Conservation (phyloP, 2,329 filamentous ascomycete genomes). For the Kalmusia sp. region DNA sequence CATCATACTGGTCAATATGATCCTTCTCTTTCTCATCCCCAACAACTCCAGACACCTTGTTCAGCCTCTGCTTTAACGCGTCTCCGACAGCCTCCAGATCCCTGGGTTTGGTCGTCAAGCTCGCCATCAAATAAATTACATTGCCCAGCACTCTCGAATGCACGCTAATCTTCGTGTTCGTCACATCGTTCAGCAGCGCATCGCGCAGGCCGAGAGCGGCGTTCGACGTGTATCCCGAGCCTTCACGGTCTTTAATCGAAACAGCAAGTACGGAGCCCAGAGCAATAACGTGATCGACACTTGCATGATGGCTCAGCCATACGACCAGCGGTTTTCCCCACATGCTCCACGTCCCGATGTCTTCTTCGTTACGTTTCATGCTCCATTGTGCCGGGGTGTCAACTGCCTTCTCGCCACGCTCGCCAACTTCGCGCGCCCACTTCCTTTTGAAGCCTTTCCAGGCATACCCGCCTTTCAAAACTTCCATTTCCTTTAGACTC, state of each 20-base stretch:
- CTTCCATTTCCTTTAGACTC: slow-evolving; percentile 64
- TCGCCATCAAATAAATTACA: slow-evolving; percentile 68
- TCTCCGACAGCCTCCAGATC: slow-evolving; percentile 28
- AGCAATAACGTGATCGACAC: slow-evolving; percentile 72
- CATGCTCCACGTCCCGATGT: slow-evolving; percentile 66
- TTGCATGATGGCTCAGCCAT: slow-evolving; percentile 62
- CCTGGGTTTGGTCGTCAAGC: slow-evolving; percentile 39
- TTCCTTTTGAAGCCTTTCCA: slow-evolving; percentile 17
- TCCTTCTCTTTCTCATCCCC: background rate
- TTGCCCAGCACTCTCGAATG: slow-evolving; percentile 68
- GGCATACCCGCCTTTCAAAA: background rate
- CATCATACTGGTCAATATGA: background rate
- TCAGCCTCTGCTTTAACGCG: slow-evolving; percentile 26
- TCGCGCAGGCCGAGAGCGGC: slow-evolving; percentile 62
- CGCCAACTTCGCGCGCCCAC: slow-evolving; percentile 4
- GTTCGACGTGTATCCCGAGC: slow-evolving; percentile 62
- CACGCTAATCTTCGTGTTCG: slow-evolving; percentile 52
- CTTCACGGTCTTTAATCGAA: slow-evolving; percentile 57
- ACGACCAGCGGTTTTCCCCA: slow-evolving; percentile 71
- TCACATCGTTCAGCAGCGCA: slow-evolving; percentile 50
- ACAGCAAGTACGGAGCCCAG: slow-evolving; percentile 79
- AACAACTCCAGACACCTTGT: background rate
- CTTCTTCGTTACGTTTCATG: background rate
- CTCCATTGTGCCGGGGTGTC: background rate
- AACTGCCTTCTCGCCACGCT: slow-evolving; percentile 1